Base-by-base conservation (phyloP, 1,284 basidiomycete genomes). In the Exobasidium cylindrosporum region DNA sequence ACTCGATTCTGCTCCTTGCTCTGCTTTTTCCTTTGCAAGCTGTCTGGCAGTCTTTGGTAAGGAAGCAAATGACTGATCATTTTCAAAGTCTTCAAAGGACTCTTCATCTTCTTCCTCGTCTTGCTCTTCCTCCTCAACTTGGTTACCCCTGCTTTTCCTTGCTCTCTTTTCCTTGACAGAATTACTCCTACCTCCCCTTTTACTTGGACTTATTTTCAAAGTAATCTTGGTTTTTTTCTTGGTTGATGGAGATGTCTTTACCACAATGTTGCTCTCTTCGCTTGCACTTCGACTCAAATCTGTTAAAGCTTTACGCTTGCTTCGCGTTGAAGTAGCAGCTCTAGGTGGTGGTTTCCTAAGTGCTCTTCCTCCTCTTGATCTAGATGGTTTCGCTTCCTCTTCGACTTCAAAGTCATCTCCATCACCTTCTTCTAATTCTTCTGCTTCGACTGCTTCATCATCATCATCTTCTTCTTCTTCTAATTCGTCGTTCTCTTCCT, bases 31-130 rank as follows among this genome's bases (percentile, higher is more conserved):
- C 62, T 24, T 60, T 26, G 76, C 76, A 4, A 75, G 60, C 55
- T 79, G 76, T 6, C 77, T 64, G 2, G 75, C 75, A 5, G 77
- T 79, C 60, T 74, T 76, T 30, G 69, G 71, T 28, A 65, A 62
- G 64, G 55, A 29, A 30, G 59, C 45, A 7, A 47, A 28, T 6
- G 52, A 50, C n/a, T 50, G n/a, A 13, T 50, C 44, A 13, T 55
- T 47, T 17, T 59, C 62, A 24, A 30, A 61, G 44, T 69, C 61
- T 11, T 69, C 64, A 29, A 63, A 61, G 2, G 57, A 49, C 31
- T 64, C 62, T 3, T 61, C 59, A 4, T 14, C 23, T 52, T 52
- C 58, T 28, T n/a, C 21, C 14, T 45, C 47, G 14, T 46, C 54
- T 5, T 61, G 50, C 10, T 26, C 43, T 28, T 59, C 60, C 31